Evolutionary conservation across 164 flowering plant genomes (phyloP).

Genomic region (Amborella trichopoda): DNA sequence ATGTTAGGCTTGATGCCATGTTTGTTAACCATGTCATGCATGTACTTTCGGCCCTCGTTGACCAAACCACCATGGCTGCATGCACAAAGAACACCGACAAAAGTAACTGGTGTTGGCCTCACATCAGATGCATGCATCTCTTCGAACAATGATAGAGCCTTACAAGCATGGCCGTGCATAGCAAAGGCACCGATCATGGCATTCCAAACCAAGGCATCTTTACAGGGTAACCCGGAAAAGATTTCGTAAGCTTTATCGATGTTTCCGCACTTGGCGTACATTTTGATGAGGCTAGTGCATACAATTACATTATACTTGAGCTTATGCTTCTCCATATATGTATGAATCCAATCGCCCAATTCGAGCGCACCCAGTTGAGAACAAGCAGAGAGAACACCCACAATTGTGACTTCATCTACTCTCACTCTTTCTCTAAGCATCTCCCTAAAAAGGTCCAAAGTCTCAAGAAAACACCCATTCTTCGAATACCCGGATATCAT

Average conservation of each 20-base stretch:
- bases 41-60: constrained; percentile 21
- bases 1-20: neutral
- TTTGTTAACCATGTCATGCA: constrained; percentile 19
- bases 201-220: constrained; percentile 26
- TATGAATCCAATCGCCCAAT: too few relatives aligned
- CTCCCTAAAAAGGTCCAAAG: neutral
- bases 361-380: too few relatives aligned
- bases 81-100: constrained; percentile 23
- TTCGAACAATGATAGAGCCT: constrained; percentile 19
- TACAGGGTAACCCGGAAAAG: constrained; percentile 18
- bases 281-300: constrained; percentile 17
- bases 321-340: too few relatives aligned
- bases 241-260: constrained; percentile 17
- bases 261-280: constrained; percentile 10
- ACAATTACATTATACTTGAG: neutral
- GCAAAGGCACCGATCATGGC: constrained; percentile 29
- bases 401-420: too few relatives aligned
- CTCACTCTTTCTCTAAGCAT: neutral
- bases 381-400: too few relatives aligned
- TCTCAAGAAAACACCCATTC: neutral
- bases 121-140: constrained; percentile 18
- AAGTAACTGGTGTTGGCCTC: constrained; percentile 19
- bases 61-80: constrained; percentile 32
- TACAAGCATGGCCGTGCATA: constrained; percentile 25
- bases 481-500: constrained; percentile 1